A percentile compares a stretch with the other conserved stretches of the same genome.
Evolutionary conservation across 1,284 basidiomycete genomes (phyloP).

Genomic region (Athelia sp.): DNA sequence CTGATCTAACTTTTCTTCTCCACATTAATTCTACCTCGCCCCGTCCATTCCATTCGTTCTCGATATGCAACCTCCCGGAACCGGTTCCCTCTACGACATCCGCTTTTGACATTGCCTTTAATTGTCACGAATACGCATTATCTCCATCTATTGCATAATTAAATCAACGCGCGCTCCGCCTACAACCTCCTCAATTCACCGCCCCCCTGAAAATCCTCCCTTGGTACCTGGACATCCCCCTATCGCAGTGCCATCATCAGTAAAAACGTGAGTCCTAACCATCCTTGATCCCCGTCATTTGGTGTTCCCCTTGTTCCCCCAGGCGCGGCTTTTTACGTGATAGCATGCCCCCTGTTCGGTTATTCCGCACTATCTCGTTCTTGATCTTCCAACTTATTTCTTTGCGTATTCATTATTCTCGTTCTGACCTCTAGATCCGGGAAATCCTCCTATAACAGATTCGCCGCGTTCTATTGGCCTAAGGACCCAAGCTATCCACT

Average conservation of each 20-base stretch:
- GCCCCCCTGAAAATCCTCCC: background rate
- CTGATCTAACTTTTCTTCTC: slow-evolving; percentile 38
- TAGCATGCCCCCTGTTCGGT: too few species aligned
- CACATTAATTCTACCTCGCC: slow-evolving; percentile 7
- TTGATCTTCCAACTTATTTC: too few species aligned
- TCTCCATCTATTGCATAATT: background rate
- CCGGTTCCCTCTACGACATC: background rate
- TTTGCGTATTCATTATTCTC: too few species aligned
- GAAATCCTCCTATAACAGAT: slow-evolving; percentile 43
- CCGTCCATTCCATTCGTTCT: slow-evolving; percentile 12
- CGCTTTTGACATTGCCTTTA: background rate
- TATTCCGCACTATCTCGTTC: too few species aligned
- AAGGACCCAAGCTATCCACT: too few species aligned
- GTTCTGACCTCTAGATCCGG: slow-evolving; percentile 36
- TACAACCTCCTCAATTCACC: background rate
- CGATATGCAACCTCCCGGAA: too few species aligned
- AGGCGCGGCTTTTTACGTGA: too few species aligned
- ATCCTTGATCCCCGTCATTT: slow-evolving; percentile 4
- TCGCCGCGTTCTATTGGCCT: background rate
- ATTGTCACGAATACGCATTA: background rate
- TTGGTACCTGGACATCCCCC: slow-evolving; percentile 7
- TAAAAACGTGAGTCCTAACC: slow-evolving; percentile 55
- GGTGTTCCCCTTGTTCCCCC: slow-evolving; percentile 7
- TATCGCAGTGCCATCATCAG: slow-evolving; percentile 54
- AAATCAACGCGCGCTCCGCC: background rate